Percentiles rank a stretch among this genome's conserved stretches.
phyloP scores from a whole-genome alignment of 1,139 yeast genomes.

The Sugiyamaella xylanicola region DNA sequence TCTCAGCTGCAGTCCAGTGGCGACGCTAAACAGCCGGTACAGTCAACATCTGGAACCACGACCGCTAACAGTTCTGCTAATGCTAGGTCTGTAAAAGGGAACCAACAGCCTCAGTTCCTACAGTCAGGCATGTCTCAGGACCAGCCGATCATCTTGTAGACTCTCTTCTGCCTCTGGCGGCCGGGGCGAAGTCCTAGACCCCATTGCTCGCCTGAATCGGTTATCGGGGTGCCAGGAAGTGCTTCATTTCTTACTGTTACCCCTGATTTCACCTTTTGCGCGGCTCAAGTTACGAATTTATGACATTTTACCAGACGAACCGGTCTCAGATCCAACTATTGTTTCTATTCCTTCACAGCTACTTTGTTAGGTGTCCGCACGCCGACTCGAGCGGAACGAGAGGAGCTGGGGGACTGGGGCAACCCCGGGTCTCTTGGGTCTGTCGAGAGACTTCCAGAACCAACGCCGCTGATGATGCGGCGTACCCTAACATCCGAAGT shows the following conservation, averaged over 20 bases:
- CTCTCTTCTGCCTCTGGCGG: neutral
- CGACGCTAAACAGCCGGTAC: conserved; percentile 9
- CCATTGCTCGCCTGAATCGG: neutral
- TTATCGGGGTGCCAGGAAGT: neutral
- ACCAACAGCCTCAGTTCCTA: conserved; percentile 16
- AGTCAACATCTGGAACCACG: too few species aligned
- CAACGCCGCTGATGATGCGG: neutral
- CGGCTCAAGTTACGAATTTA: neutral
- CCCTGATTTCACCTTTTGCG: too few species aligned
- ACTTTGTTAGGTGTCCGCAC: too few species aligned
- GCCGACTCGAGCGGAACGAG: too few species aligned
- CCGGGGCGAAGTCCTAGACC: neutral
- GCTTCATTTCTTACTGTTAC: too few species aligned
- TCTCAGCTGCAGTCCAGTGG: conserved; percentile 20
- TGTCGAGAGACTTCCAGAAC: neutral
- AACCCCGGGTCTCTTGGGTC: neutral
- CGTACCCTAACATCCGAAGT: conserved; percentile 4
- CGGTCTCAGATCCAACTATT: too few species aligned
- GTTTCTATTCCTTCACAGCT: too few species aligned
- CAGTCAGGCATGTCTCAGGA: conserved; percentile 15
- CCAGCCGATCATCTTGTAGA: conserved; percentile 13
- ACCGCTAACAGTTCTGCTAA: neutral
- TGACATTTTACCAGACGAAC: too few species aligned
- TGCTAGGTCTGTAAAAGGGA: neutral
- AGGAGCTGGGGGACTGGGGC: too few species aligned